phyloP scores from a whole-genome alignment of 169 alveolate species.

The Cryptosporidium baileyi region DNA sequence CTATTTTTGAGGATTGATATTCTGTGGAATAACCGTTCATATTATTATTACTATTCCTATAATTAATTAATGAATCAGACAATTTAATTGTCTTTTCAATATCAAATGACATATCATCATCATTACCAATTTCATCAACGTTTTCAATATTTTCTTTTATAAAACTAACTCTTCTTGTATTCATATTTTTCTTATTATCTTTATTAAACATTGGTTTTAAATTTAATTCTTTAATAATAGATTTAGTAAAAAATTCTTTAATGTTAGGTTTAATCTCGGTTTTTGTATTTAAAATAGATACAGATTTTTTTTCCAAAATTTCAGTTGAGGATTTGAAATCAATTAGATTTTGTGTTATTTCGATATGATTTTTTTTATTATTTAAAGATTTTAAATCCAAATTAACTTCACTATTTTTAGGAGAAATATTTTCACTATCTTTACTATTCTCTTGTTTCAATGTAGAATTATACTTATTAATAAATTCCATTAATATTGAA shows the following conservation, averaged over 20 bases:
- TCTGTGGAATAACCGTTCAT: not conserved
- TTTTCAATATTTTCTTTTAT: not conserved
- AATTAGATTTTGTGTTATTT: not conserved
- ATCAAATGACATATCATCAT: no score
- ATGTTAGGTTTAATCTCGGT: not conserved
- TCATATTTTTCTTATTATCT: not conserved
- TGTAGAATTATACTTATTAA: constrained; percentile 1
- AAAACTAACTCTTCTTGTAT: not conserved
- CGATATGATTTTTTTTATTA: not conserved
- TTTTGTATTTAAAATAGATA: not conserved
- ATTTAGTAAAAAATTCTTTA: constrained; percentile 24
- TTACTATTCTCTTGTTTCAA: constrained; percentile 1
- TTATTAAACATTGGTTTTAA: constrained; percentile 46
- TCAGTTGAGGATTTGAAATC: not conserved
- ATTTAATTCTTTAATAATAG: constrained; percentile 36
- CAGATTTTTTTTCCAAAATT: not conserved
- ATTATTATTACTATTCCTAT: not conserved
- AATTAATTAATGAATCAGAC: not conserved
- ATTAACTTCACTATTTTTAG: constrained; percentile 8
- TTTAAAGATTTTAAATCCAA: not conserved
- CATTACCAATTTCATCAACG: not conserved
- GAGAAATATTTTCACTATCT: constrained; percentile 6
- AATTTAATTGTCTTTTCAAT: constrained; percentile 25
- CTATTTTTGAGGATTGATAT: not conserved
- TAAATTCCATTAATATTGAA: not conserved